Percentiles rank a stretch among this genome's conserved stretches.
Evolutionary conservation across 2,329 filamentous ascomycete species (phyloP).

Genomic region (Aphanoascus verrucosus): DNA sequence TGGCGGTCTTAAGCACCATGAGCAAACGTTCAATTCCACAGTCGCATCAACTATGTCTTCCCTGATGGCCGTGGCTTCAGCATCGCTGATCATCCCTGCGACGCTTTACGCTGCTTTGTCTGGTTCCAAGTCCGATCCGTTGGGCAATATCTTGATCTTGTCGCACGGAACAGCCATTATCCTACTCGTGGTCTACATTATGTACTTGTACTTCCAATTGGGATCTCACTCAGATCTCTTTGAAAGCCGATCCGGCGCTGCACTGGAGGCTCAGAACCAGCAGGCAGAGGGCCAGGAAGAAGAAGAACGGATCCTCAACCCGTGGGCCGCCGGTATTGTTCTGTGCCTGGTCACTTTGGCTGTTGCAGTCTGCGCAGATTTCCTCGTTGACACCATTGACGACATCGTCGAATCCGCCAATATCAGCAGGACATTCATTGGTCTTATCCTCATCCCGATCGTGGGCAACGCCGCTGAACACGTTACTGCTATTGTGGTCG

Average conservation of each 20-base stretch:
- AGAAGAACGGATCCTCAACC: conserved; percentile 47
- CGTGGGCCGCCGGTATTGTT: conserved; percentile 53
- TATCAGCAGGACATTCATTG: conserved; percentile 72
- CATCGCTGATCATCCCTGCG: conserved; percentile 68
- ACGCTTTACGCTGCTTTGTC: conserved; percentile 59
- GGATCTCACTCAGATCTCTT: conserved; percentile 64
- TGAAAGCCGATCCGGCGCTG: conserved; percentile 35
- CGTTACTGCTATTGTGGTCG: conserved; percentile 69
- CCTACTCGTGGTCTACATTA: conserved; percentile 60
- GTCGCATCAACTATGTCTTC: conserved; percentile 49
- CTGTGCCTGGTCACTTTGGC: conserved; percentile 59
- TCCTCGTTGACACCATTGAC: conserved; percentile 66
- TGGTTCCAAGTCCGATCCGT: conserved; percentile 26
- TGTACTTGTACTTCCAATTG: conserved; percentile 71
- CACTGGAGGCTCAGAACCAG: conserved; percentile 29
- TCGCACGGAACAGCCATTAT: conserved; percentile 69
- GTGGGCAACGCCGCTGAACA: conserved; percentile 74
- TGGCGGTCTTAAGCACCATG: conserved; percentile 58
- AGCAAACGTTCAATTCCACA: conserved; percentile 50
- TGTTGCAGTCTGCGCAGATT: conserved; percentile 65
- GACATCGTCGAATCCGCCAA: conserved; percentile 56
- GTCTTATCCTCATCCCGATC: conserved; percentile 67
- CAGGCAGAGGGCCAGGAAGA: conserved; percentile 30
- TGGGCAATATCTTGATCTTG: conserved; percentile 53
- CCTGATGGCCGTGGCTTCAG: conserved; percentile 63